phyloP scores from a whole-genome alignment of 139 green algal genomes.

The Closterium sp. region DNA sequence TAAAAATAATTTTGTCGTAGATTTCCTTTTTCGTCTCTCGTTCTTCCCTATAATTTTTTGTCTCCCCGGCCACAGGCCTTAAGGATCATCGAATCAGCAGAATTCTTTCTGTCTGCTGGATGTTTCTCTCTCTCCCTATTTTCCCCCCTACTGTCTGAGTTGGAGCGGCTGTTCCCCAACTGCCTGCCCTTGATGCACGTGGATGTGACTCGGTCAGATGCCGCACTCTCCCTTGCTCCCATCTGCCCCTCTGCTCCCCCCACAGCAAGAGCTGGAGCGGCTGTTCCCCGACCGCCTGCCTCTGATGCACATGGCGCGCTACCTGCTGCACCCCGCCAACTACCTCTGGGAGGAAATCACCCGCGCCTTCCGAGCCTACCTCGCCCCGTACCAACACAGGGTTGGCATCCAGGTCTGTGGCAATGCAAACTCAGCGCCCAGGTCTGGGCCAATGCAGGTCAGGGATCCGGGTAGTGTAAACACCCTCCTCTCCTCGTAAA shows the following conservation, averaged over 20 bases:
- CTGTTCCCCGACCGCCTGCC: constrained; percentile 21
- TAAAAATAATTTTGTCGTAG: too few relatives aligned
- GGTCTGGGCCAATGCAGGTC: too few relatives aligned
- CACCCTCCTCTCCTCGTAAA: too few relatives aligned
- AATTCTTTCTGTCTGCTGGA: too few relatives aligned
- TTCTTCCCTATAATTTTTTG: too few relatives aligned
- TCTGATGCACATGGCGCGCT: not conserved
- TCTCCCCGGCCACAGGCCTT: too few relatives aligned
- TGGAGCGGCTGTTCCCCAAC: not conserved
- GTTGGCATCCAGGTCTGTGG: constrained; percentile 5
- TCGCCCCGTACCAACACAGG: not conserved
- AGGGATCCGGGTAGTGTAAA: too few relatives aligned
- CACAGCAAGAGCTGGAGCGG: not conserved
- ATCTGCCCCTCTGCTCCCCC: too few relatives aligned
- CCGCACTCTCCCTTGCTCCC: too few relatives aligned
- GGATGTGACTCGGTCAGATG: too few relatives aligned
- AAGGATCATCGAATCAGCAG: too few relatives aligned
- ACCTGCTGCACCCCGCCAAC: constrained; percentile 24
- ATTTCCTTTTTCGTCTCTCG: too few relatives aligned
- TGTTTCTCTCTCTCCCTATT: not conserved
- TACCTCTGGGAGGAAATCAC: constrained; percentile 29
- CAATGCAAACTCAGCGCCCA: not conserved
- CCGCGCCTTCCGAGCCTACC: not conserved
- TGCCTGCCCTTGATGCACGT: not conserved
- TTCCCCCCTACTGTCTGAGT: not conserved